phyloP scores from a whole-genome alignment of 495 filamentous ascomycete genomes.

The Penicillium nucicola region DNA sequence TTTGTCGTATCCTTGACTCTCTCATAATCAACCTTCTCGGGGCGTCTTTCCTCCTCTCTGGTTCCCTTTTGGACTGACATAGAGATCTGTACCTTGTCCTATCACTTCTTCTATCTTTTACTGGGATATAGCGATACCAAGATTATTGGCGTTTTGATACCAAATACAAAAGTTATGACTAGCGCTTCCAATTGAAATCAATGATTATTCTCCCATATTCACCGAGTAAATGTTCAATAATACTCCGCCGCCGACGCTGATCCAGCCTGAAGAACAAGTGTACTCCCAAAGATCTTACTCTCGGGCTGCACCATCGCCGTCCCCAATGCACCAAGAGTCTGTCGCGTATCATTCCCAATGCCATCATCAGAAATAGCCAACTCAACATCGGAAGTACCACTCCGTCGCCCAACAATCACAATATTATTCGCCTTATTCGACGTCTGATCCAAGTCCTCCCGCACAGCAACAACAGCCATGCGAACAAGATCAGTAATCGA shows the following conservation, averaged over 20 bases:
- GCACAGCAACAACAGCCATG: slow-evolving; percentile 42
- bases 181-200: neutral
- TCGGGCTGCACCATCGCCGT: slow-evolving; percentile 56
- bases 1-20: neutral
- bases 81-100: too few species aligned
- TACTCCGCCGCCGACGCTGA: neutral
- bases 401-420: slow-evolving; percentile 66
- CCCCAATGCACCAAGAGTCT: slow-evolving; percentile 65
- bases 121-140: neutral
- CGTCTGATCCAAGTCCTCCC: slow-evolving; percentile 57
- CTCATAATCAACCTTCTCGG: too few species aligned
- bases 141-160: neutral
- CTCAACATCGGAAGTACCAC: slow-evolving; percentile 17
- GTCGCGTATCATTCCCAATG: slow-evolving; percentile 48
- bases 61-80: too few species aligned
- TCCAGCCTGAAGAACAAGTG: slow-evolving; percentile 75
- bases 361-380: slow-evolving; percentile 14
- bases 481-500: slow-evolving; percentile 20
- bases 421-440: slow-evolving; percentile 73
- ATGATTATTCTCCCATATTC: neutral
- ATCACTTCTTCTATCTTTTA: too few species aligned
- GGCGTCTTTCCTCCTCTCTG: too few species aligned
- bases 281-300: slow-evolving; percentile 61
- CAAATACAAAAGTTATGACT: neutral
- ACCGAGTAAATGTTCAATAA: slow-evolving; percentile 1